Percentiles rank a stretch among this genome's conserved stretches.
These are phyloP conservation scores for Vigna radiata DNA, from an alignment of 306 rosid species.

Conservation along the genomic window DNA sequence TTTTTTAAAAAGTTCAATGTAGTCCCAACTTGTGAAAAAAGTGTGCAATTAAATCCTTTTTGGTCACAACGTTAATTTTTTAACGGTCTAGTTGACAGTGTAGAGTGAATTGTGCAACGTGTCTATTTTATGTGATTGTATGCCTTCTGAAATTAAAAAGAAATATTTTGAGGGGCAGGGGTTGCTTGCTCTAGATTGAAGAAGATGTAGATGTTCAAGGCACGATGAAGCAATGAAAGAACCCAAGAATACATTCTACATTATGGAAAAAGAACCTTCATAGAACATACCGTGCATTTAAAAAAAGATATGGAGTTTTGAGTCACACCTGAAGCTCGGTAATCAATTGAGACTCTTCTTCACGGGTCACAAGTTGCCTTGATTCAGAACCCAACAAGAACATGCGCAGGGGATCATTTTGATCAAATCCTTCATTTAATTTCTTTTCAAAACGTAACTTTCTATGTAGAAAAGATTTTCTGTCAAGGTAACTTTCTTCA, in stretches of 20 bases:
- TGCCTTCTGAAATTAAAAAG: no score
- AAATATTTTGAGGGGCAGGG: no score
- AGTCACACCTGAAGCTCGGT: conserved; percentile 71
- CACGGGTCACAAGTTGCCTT: conserved; percentile 71
- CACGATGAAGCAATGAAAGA: no score
- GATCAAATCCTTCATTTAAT: conserved; percentile 61
- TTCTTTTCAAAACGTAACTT: conserved; percentile 57
- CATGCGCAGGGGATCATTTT: conserved; percentile 72
- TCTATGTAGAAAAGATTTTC: conserved; percentile 51
- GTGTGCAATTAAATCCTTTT: no score
- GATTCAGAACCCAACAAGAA: conserved; percentile 85
- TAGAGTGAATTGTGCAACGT: no score
- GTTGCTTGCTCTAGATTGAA: no score
- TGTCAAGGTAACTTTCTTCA: conserved; percentile 50
- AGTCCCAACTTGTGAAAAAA: no score
- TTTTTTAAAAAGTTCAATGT: no score
- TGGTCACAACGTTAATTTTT: no score
- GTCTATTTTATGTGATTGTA: no score
- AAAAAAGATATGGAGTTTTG: conserved; percentile 30
- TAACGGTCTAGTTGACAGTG: no score
- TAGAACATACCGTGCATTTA: conserved; percentile 22
- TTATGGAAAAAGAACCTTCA: conserved; percentile 46
- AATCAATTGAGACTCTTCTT: conserved; percentile 81
- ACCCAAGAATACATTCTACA: conserved; percentile 47
- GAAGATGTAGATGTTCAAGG: no score